Conservation (phyloP, 352 stramenopile species). For the Pythium folliculosum region DNA sequence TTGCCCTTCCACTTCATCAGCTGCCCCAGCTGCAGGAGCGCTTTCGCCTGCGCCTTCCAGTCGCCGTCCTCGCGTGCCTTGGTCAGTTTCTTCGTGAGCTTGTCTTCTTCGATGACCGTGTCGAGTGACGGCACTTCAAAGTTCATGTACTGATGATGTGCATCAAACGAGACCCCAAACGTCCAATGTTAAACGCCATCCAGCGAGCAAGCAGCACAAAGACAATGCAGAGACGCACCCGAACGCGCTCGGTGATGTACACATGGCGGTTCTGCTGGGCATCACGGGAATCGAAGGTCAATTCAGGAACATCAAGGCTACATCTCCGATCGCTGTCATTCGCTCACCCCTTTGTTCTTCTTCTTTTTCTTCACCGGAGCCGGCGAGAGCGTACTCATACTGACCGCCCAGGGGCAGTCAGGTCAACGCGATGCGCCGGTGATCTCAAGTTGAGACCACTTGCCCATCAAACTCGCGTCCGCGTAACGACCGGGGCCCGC, state of each 20-base stretch:
- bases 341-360: slow-evolving; percentile 27
- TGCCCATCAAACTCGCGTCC: neutral
- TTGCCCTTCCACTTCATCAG: slow-evolving; percentile 76
- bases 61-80: slow-evolving; percentile 41
- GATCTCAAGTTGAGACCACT: neutral
- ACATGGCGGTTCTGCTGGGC: slow-evolving; percentile 54
- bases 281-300: neutral
- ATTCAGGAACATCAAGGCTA: neutral
- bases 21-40: slow-evolving; percentile 68
- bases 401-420: neutral
- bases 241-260: slow-evolving; percentile 75
- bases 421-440: neutral
- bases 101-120: slow-evolving; percentile 75
- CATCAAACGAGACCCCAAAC: neutral
- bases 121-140: slow-evolving; percentile 67
- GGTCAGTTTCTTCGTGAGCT: slow-evolving; percentile 55
- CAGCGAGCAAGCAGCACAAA: neutral
- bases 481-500: neutral
- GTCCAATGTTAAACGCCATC: neutral
- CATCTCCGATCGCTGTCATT: too few species aligned
- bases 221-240: slow-evolving; percentile 34
- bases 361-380: slow-evolving; percentile 28
- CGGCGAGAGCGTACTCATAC: slow-evolving; percentile 15
- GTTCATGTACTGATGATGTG: slow-evolving; percentile 55
- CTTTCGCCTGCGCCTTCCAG: slow-evolving; percentile 69